phyloP scores from a whole-genome alignment of 176 grass and related monocot genomes.

The Aechmea fasciata region DNA sequence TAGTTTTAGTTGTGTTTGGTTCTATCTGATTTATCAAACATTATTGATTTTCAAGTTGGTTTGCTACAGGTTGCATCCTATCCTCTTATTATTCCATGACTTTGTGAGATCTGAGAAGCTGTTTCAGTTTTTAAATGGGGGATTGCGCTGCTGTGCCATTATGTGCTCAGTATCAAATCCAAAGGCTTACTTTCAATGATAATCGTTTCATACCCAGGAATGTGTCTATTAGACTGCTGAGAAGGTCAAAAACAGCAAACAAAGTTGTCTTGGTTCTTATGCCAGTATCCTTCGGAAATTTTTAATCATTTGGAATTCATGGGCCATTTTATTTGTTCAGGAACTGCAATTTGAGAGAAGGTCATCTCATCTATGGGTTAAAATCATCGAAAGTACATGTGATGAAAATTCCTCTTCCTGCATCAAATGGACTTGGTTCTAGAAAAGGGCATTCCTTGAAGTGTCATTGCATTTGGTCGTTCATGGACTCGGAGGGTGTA shows the following conservation, averaged over 20 bases:
- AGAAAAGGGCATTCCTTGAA: constrained; percentile 21
- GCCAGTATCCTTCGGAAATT: no score
- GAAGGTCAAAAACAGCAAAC: not conserved
- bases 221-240: not conserved
- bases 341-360: not conserved
- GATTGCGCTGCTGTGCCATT: not conserved
- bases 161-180: not conserved
- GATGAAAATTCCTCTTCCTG: constrained; percentile 8
- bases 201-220: not conserved
- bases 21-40: no score
- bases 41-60: not conserved
- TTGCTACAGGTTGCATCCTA: not conserved
- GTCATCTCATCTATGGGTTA: not conserved
- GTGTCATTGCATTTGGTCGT: constrained; percentile 30
- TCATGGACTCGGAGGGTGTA: constrained; percentile 36
- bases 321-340: not conserved
- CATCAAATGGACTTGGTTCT: constrained; percentile 15
- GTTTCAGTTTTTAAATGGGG: not conserved
- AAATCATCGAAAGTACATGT: no score
- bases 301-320: not conserved
- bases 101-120: not conserved
- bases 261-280: no score
- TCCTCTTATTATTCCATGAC: no score
- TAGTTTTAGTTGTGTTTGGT: no score
- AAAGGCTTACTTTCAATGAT: not conserved